Conservation (phyloP, 352 stramenopile species). For the Globisporangium orthogonon region DNA sequence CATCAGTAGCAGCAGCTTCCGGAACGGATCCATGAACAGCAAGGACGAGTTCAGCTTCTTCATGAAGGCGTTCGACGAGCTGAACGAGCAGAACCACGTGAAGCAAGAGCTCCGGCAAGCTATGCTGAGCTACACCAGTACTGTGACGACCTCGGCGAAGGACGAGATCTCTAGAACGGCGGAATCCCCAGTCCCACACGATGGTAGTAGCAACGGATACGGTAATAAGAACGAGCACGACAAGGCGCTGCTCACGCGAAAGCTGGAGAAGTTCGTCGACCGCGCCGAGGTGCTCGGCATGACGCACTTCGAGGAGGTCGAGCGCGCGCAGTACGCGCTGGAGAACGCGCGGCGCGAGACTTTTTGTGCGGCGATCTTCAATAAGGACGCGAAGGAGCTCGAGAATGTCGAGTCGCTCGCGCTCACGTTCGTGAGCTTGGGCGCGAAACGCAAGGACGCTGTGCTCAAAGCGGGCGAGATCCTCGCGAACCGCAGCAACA, state of each 20-base stretch:
- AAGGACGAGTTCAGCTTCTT: conserved; percentile 72
- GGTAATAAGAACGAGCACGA: conserved; percentile 4
- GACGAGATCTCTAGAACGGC: neutral
- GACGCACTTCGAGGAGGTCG: conserved; percentile 67
- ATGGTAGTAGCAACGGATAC: neutral
- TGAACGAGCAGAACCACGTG: conserved; percentile 45
- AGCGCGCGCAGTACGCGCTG: conserved; percentile 60
- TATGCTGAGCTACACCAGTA: conserved; percentile 32
- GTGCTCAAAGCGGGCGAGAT: conserved; percentile 78
- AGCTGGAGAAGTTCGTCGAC: conserved; percentile 56
- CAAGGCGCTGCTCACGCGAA: conserved; percentile 29
- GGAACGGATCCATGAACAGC: conserved; percentile 26
- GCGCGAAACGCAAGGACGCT: conserved; percentile 50
- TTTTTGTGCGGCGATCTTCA: conserved; percentile 56
- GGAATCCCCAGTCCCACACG: neutral
- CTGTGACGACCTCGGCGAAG: conserved; percentile 11
- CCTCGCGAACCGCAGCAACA: conserved; percentile 74
- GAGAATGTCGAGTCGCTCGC: conserved; percentile 61
- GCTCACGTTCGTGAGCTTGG: conserved; percentile 56
- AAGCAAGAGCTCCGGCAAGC: conserved; percentile 38
- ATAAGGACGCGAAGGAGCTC: conserved; percentile 42
- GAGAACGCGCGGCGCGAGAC: conserved; percentile 55
- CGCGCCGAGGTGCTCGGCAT: conserved; percentile 61
- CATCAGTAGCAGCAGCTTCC: conserved; percentile 34
- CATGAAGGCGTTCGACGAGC: conserved; percentile 59